Evolutionary conservation across 305 asterid species (phyloP), one percentile per base, ranked within the genome.

Genomic region (Salvia sclarea): DNA sequence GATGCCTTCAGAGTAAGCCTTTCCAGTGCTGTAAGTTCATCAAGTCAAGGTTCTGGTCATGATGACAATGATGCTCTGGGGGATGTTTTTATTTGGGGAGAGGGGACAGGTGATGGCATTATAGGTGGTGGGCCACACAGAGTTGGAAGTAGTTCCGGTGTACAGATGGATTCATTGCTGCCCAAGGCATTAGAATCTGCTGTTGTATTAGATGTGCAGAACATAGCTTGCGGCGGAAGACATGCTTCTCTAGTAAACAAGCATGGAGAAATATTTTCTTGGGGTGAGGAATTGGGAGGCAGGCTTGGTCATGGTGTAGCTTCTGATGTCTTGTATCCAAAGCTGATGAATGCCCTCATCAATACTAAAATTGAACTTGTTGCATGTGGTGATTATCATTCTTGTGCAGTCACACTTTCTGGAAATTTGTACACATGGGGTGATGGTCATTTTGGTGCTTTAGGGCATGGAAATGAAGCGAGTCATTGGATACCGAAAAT

Each of bases 381-480:
- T 73, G 92, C 96, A 9, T 92, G 98, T 68, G 95, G 98, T 41
- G 98, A 92, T 78, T 72, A 87, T 80, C 98, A 86, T 81, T 83
- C 92, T 30, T 89, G 92, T 69, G 98, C 96, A 53, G 96, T 92
- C 72, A 87, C 96, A 40, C 92, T 84, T 64, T 84, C 95, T 68
- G 98, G 98, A 52, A 96, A 92, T 69, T 76, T 92, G 78, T 92
- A 86, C 85, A 87, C 98, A 16, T 92, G 98, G 98, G 98, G 98
- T 43, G 82, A 88, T 79, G 98, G 98, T 49, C 90, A 85, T 62
- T 89, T 89, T 71, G 98, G 98, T 68, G 80, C 87, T 74, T 85
- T 92, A 66, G 98, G 98, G 74, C 96, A 92, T 75, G 96, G 96
- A 33, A 92, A 86, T 83, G 95, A 87, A 81, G 94, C 86, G 65